Conservation (phyloP, 768 basidiomycete species). For the Calocybe gangraenosa region DNA sequence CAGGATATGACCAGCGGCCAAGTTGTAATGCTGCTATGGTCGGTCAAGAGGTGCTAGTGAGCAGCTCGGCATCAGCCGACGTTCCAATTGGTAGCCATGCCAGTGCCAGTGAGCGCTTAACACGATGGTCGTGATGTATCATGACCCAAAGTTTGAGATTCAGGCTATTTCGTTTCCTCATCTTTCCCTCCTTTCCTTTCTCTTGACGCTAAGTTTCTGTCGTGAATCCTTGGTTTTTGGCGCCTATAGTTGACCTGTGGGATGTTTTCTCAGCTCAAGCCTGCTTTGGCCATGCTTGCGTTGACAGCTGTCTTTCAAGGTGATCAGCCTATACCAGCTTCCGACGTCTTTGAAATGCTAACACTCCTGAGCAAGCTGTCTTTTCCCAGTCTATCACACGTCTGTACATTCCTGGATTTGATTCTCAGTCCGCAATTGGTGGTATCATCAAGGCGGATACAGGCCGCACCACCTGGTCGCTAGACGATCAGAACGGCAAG, state of each 20-base stretch:
- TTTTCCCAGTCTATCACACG: neutral
- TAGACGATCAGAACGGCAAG: conserved; percentile 2
- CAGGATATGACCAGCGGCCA: no score
- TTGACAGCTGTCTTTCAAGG: neutral
- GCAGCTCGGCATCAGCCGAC: no score
- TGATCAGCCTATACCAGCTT: neutral
- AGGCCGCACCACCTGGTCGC: conserved; percentile 6
- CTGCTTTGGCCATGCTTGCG: no score
- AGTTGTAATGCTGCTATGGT: no score
- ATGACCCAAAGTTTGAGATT: no score
- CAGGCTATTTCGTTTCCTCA: no score
- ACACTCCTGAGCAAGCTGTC: no score
- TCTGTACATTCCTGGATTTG: conserved; percentile 6
- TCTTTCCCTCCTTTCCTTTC: neutral
- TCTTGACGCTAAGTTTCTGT: conserved; percentile 1
- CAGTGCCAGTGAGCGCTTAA: no score
- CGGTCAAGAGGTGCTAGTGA: no score
- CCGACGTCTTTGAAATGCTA: no score
- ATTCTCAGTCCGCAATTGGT: conserved; percentile 3
- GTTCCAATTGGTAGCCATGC: no score
- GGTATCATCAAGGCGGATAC: neutral
- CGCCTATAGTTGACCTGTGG: neutral
- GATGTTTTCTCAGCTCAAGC: neutral
- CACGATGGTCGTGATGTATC: no score
- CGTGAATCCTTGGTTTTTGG: neutral